These are phyloP conservation scores for Prunella vulgaris DNA, from an alignment of 257 asterid genomes.

Conservation along the genomic window DNA sequence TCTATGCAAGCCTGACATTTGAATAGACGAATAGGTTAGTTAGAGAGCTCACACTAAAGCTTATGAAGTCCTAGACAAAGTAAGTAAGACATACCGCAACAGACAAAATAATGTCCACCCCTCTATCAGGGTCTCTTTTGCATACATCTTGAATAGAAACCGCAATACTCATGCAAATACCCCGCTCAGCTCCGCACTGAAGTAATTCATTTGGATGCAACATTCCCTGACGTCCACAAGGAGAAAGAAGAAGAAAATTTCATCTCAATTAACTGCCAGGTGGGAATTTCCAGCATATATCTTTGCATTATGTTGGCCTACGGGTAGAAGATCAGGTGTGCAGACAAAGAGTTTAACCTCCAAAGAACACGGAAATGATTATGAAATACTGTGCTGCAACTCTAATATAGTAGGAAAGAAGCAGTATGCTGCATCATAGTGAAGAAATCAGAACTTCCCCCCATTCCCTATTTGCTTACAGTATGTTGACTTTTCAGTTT, in stretches of 20 bases:
- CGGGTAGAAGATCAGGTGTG: neutral
- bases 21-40: constrained; percentile 29
- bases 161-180: constrained; percentile 69
- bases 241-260: constrained; percentile 21
- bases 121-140: constrained; percentile 91
- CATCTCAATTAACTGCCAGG: neutral
- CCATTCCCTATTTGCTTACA: neutral
- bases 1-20: constrained; percentile 77
- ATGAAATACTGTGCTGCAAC: neutral
- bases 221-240: constrained; percentile 56
- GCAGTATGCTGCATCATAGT: neutral
- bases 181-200: constrained; percentile 50
- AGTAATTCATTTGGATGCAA: constrained; percentile 53
- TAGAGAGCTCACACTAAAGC: constrained; percentile 24
- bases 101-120: constrained; percentile 92
- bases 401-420: neutral
- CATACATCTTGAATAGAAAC: constrained; percentile 83
- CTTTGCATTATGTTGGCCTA: neutral
- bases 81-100: constrained; percentile 62
- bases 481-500: neutral
- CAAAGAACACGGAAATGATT: neutral
- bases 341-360: constrained; percentile 4
- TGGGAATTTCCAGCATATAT: neutral
- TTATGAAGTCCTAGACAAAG: constrained; percentile 26
- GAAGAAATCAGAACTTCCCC: neutral